Evolutionary conservation across 306 rosid species (phyloP).

Genomic region (Quercus cerris): DNA sequence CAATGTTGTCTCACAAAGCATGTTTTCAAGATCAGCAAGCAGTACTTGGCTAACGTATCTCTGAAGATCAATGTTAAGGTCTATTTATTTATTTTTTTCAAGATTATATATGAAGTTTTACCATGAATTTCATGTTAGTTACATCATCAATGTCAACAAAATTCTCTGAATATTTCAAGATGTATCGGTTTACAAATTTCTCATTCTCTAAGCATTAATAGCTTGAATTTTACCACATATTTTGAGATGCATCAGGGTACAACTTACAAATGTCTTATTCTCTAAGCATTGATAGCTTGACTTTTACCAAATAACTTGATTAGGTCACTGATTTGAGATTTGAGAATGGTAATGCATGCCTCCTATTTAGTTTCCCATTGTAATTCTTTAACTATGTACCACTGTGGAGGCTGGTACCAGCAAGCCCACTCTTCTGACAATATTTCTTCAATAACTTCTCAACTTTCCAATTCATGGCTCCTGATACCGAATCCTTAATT

Average conservation of each 20-base stretch:
- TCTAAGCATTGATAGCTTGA: background rate
- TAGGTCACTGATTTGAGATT: background rate
- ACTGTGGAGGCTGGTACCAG: background rate
- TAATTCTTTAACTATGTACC: background rate
- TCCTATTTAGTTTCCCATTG: background rate
- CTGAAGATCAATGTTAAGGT: slow-evolving; percentile 96
- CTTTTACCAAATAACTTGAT: background rate
- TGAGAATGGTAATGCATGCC: background rate
- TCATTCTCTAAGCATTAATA: background rate
- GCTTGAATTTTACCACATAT: background rate
- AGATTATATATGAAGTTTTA: background rate
- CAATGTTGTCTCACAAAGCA: slow-evolving; percentile 94
- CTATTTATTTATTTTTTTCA: background rate
- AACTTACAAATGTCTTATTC: background rate
- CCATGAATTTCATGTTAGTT: background rate
- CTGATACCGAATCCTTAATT: background rate
- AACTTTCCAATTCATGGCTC: background rate
- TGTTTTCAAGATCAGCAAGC: slow-evolving; percentile 84
- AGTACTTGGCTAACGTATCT: slow-evolving; percentile 89
- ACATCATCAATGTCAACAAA: background rate
- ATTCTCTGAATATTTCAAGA: background rate
- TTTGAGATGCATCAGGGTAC: background rate
- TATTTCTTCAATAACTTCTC: background rate
- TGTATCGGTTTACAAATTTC: background rate
- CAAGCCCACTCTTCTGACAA: background rate